Base-by-base conservation (phyloP, 768 basidiomycete species). In the Cubamyces lactineus region DNA sequence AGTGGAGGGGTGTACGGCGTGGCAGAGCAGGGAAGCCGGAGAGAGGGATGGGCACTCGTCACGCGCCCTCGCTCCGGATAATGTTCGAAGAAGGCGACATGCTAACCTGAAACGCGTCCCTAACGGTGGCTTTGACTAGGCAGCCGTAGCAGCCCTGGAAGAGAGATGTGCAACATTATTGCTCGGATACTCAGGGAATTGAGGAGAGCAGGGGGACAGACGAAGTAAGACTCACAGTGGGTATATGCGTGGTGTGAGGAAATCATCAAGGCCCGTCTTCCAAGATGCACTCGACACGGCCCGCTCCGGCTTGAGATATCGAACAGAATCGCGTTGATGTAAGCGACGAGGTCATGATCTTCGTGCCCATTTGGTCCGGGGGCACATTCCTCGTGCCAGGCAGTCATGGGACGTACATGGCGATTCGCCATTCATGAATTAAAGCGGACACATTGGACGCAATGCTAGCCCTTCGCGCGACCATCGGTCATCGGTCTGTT, bases 391-490 rank as follows among this genome's bases (percentile, higher is more conserved):
- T 11, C 21, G 47, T 49, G 47, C n/a, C 13, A 49, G 28, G 12
- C 12, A 30, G 42, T 59, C 49, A 59, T 59, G 57, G n/a, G 57
- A 59, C 41, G 49, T 26, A 41, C 30, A 5, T 23, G 11, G 21
- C 13, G 28, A n/a, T 23, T 24, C 38, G 28, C 26, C 42, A 8
- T 43, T 28, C 16, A 34, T 24, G 39, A 39, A 47, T 28, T 46
- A 47, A 16, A 19, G 30, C 17, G 17, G 17, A 1, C 24, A 43
- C 52, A 42, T n/a, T 12, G 52, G 17, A 30, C 15, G 5, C 39
- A 12, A 5, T 49, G 40, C 19, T 7, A 11, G 4, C n/a, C 30
- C 7, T 61, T 62, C 61, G 48, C 53, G 61, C 61, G 61, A 56
- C 54, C 41, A 26, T 62, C 61, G 61, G 13, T 26, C 19, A 17